Percentiles rank a stretch among this genome's conserved stretches.
phyloP scores from a whole-genome alignment of 352 stramenopile genomes.

The Globisporangium splendens region DNA sequence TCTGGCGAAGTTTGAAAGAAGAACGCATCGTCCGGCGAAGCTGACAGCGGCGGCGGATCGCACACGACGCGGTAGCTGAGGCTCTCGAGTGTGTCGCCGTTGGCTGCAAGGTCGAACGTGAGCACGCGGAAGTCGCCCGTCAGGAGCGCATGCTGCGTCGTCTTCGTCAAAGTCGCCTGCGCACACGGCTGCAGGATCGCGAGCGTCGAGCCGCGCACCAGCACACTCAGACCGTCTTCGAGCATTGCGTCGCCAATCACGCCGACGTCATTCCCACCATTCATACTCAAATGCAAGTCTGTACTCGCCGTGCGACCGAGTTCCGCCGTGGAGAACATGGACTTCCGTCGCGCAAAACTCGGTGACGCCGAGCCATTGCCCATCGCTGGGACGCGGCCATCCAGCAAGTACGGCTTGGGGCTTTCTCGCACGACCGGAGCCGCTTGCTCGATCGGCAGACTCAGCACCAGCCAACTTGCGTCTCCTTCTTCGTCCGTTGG shows the following conservation, averaged over 20 bases:
- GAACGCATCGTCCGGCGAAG: slow-evolving; percentile 37
- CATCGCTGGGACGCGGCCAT: slow-evolving; percentile 79
- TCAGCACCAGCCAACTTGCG: slow-evolving; percentile 53
- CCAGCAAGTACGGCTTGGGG: slow-evolving; percentile 40
- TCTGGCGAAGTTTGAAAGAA: slow-evolving; percentile 47
- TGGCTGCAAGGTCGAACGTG: slow-evolving; percentile 50
- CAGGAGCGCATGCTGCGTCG: slow-evolving; percentile 54
- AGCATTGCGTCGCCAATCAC: not conserved
- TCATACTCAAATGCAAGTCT: slow-evolving; percentile 16
- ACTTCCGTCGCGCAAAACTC: slow-evolving; percentile 76
- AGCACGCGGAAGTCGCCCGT: slow-evolving; percentile 66
- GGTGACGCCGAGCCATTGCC: slow-evolving; percentile 77
- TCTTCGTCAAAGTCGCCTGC: slow-evolving; percentile 51
- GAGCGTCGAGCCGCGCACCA: slow-evolving; percentile 45
- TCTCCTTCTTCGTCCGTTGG: slow-evolving; percentile 21
- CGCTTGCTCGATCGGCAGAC: slow-evolving; percentile 42
- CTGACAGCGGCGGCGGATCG: slow-evolving; percentile 47
- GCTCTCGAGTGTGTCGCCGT: slow-evolving; percentile 67
- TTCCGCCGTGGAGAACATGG: slow-evolving; percentile 63
- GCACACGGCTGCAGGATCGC: slow-evolving; percentile 69
- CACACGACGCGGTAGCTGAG: slow-evolving; percentile 48
- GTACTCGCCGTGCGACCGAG: slow-evolving; percentile 24
- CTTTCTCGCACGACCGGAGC: slow-evolving; percentile 29
- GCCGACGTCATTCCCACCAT: slow-evolving; percentile 11
- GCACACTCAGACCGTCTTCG: slow-evolving; percentile 40